These are phyloP conservation scores for Candida ulmi DNA, from an alignment of 805 yeast genomes.

Conservation along the genomic window DNA sequence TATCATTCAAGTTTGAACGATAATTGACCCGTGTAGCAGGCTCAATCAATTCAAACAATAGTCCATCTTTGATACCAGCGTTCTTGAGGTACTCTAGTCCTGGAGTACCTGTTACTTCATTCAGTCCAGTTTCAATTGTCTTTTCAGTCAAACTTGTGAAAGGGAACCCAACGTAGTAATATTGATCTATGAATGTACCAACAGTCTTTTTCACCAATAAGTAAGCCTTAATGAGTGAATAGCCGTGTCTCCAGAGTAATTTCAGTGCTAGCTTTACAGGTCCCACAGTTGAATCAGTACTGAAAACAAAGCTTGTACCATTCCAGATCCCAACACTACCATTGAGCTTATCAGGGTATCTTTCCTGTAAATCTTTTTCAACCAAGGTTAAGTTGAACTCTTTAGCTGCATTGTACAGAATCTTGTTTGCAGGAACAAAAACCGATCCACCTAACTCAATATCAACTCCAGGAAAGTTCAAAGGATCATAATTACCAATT, in stretches of 20 bases:
- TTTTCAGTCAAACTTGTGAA: conserved; percentile 19
- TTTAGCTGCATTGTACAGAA: conserved; percentile 32
- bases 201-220: conserved; percentile 18
- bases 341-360: conserved; percentile 8
- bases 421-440: conserved; percentile 34
- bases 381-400: conserved; percentile 27
- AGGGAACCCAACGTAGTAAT: conserved; percentile 30
- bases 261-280: conserved; percentile 7
- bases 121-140: conserved; percentile 20
- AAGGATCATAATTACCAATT: conserved; percentile 22
- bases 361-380: conserved; percentile 11
- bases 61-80: conserved; percentile 22
- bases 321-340: conserved; percentile 31
- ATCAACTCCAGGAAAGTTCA: conserved; percentile 4
- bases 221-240: conserved; percentile 21
- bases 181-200: conserved; percentile 26
- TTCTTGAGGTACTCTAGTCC: conserved; percentile 23
- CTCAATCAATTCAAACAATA: conserved; percentile 29
- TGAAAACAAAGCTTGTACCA: conserved; percentile 25
- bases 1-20: conserved; percentile 32
- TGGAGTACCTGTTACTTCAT: conserved; percentile 15
- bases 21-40: conserved; percentile 40
- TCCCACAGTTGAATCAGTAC: conserved; percentile 1
- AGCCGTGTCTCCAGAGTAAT: conserved; percentile 27
- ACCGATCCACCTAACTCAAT: conserved; percentile 43